phyloP scores from a whole-genome alignment of 768 basidiomycete species.

The Sutorius australiensis region DNA sequence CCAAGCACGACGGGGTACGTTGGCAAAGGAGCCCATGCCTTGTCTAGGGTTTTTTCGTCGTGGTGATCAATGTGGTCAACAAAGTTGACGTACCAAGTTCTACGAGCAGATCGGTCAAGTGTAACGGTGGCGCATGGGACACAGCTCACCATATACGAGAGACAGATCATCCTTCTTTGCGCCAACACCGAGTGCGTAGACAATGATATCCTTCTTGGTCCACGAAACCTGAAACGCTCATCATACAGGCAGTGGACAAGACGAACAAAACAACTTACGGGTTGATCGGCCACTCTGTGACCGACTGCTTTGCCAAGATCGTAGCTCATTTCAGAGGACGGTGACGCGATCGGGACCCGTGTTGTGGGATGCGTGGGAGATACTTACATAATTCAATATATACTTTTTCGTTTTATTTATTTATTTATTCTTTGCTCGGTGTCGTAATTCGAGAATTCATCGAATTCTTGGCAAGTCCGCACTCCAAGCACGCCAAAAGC shows the following conservation, averaged over 20 bases:
- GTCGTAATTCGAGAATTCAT: too few relatives aligned
- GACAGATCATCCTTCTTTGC: slow-evolving; percentile 70
- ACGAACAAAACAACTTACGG: slow-evolving; percentile 38
- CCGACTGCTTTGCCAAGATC: slow-evolving; percentile 71
- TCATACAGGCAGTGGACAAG: background rate
- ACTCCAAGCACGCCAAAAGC: background rate
- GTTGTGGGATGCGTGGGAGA: background rate
- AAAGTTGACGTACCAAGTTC: slow-evolving; percentile 46
- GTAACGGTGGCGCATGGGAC: background rate
- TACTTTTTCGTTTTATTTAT: background rate
- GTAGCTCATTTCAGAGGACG: slow-evolving; percentile 37
- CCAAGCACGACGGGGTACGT: slow-evolving; percentile 80
- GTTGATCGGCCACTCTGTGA: slow-evolving; percentile 44
- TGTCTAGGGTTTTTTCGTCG: slow-evolving; percentile 38
- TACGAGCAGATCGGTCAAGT: slow-evolving; percentile 16
- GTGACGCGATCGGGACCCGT: background rate
- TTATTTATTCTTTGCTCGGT: too few relatives aligned
- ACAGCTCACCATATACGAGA: slow-evolving; percentile 63
- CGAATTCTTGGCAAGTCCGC: background rate
- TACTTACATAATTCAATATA: background rate
- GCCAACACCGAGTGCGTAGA: slow-evolving; percentile 78
- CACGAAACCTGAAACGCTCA: slow-evolving; percentile 57
- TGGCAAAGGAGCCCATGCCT: slow-evolving; percentile 71
- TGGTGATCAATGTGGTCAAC: background rate
- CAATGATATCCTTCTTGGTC: slow-evolving; percentile 80